Base-by-base conservation (phyloP, 495 filamentous ascomycete genomes). In the Halenospora varia region DNA sequence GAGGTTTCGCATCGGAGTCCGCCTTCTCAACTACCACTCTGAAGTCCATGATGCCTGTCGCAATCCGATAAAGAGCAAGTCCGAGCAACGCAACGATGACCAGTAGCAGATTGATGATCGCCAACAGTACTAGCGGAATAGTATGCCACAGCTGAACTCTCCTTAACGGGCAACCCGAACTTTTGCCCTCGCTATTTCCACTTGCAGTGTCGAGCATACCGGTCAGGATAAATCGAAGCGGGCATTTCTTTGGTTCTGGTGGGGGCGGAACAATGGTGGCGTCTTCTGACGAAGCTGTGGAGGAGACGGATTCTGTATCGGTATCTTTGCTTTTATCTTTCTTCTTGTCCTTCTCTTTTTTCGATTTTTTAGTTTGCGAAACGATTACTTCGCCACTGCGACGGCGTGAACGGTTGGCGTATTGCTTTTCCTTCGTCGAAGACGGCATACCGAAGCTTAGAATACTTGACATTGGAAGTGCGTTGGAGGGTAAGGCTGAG, bases 91-190 rank as follows among this genome's bases (percentile, higher is more conserved):
- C 59, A 25, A 55, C 24, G 20, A 67, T 64, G 25, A 64, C 53
- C 0, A 67, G 59, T 9, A 67, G 26, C 9, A 67, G 57, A 40
- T 67, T 67, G 56, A 67, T 41, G 18, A 63, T 49, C 11, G 61
- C 61, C 1, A 67, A 47, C 1, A 64, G 53, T 26, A 59, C 62
- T 1, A 67, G 46, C 1, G 65, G 65, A 24, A 67, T 60, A 10
- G 56, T 61, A 47, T 67, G 65, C 61, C 61, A 67, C 15, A 67
- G 48, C 29, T 64, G 57, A 40, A 64, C 65, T 48, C 62, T 56
- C 17, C 62, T 39, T 17, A 67, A 52, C 2, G 65, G 65, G 53
- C 65, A 67, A 10, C 55, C 58, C n/a, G 24, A n/a, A 4, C 2
- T 35, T n/a, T 60, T 64, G 24, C 57, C 29, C 13, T 56, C 50